Percentiles rank a stretch among this genome's conserved stretches.
Conservation (phyloP, 2,329 filamentous ascomycete species). For the Aspergillus melleus region DNA sequence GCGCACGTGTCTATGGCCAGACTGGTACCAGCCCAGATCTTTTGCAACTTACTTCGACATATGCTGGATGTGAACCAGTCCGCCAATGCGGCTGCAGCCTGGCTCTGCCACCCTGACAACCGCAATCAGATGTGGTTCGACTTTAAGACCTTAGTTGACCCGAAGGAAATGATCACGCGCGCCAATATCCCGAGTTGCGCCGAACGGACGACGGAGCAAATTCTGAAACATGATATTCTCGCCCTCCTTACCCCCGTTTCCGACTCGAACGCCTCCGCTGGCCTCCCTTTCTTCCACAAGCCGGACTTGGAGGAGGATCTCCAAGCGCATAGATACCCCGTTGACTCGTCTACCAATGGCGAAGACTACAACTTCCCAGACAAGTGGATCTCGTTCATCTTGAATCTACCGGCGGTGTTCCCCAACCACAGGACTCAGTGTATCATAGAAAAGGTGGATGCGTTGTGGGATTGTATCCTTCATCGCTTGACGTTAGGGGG, state of each 20-base stretch:
- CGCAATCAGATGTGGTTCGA: conserved; percentile 95
- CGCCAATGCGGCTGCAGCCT: conserved; percentile 89
- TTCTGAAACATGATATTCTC: conserved; percentile 47
- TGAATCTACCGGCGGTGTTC: conserved; percentile 42
- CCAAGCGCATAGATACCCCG: conserved; percentile 35
- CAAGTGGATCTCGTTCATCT: conserved; percentile 48
- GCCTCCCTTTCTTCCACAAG: conserved; percentile 34
- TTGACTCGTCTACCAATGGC: conserved; percentile 33
- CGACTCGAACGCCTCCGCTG: conserved; percentile 29
- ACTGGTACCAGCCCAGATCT: conserved; percentile 82
- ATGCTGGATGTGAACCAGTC: conserved; percentile 89
- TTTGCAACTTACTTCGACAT: conserved; percentile 81
- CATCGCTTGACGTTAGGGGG: conserved; percentile 46
- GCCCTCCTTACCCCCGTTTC: conserved; percentile 44
- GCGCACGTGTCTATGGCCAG: conserved; percentile 83
- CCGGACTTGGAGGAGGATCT: conserved; percentile 34
- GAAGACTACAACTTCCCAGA: conserved; percentile 51
- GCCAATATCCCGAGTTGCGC: conserved; percentile 44
- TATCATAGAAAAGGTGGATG: conserved; percentile 46
- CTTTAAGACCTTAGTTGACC: conserved; percentile 53
- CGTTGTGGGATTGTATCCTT: conserved; percentile 46
- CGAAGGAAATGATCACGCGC: conserved; percentile 41
- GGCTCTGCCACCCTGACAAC: conserved; percentile 84
- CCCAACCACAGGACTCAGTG: conserved; percentile 45
- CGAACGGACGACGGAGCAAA: conserved; percentile 35